These are phyloP conservation scores for Lithospermum erythrorhizon DNA, from an alignment of 257 asterid genomes.

Conservation along the genomic window DNA sequence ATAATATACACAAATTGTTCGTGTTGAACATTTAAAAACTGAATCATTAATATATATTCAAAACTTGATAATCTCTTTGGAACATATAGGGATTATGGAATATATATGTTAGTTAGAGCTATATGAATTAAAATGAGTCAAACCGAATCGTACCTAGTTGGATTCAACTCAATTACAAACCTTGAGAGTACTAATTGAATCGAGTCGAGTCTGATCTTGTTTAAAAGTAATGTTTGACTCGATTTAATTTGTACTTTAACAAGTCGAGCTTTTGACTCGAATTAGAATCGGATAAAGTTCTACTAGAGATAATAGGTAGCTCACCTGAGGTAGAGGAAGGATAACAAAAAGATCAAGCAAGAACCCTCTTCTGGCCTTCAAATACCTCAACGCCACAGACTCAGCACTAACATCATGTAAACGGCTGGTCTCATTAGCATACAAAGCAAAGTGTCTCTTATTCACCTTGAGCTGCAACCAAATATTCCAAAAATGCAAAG, in stretches of 20 bases:
- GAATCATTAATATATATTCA: no score
- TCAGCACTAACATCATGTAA: conserved; percentile 11
- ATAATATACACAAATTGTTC: no score
- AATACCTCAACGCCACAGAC: conserved; percentile 31
- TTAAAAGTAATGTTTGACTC: neutral
- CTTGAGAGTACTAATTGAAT: no score
- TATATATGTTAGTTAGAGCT: no score
- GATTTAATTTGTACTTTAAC: neutral
- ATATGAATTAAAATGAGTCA: no score
- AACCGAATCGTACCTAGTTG: no score
- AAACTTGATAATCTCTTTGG: no score
- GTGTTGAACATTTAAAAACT: no score
- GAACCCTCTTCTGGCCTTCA: conserved; percentile 52
- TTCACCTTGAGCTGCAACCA: conserved; percentile 66
- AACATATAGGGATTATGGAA: no score
- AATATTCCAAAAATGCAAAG: conserved; percentile 72
- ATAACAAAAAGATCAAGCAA: conserved; percentile 75
- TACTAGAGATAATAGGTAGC: neutral
- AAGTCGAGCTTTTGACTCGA: no score
- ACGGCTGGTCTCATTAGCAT: conserved; percentile 3
- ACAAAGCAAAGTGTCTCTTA: conserved; percentile 16
- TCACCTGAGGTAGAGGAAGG: conserved; percentile 90
- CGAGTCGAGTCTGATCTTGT: no score
- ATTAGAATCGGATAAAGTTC: neutral
- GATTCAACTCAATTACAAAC: no score